Evolutionary conservation across 495 filamentous ascomycete species (phyloP).

Genomic region (Hypoxylon fuscum): DNA sequence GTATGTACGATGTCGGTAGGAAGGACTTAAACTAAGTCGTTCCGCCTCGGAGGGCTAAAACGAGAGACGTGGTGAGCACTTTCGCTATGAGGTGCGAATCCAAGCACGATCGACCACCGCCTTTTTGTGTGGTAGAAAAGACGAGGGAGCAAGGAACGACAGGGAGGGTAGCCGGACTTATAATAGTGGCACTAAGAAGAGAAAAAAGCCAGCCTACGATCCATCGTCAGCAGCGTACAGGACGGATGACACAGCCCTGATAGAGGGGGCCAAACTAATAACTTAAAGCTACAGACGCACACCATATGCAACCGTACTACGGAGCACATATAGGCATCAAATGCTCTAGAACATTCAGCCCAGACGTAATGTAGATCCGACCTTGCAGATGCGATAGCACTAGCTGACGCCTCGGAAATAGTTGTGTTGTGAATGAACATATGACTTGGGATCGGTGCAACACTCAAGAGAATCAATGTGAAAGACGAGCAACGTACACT

Average conservation of each 20-base stretch:
- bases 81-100: slow-evolving; percentile 14
- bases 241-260: slow-evolving; percentile 36
- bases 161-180: slow-evolving; percentile 38
- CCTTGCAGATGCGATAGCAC: slow-evolving; percentile 27
- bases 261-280: slow-evolving; percentile 20
- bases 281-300: slow-evolving; percentile 2
- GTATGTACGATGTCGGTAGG: background rate
- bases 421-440: slow-evolving; percentile 7
- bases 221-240: slow-evolving; percentile 34
- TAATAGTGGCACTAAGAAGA: slow-evolving; percentile 33
- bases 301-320: slow-evolving; percentile 38
- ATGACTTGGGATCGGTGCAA: slow-evolving; percentile 11
- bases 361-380: slow-evolving; percentile 29
- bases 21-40: slow-evolving; percentile 7
- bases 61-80: slow-evolving; percentile 29
- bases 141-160: slow-evolving; percentile 23
- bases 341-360: slow-evolving; percentile 41
- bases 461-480: slow-evolving; percentile 6
- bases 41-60: slow-evolving; percentile 40
- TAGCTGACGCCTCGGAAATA: slow-evolving; percentile 23
- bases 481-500: slow-evolving; percentile 24
- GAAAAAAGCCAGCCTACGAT: slow-evolving; percentile 26
- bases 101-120: slow-evolving; percentile 26
- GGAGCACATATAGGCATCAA: slow-evolving; percentile 34
- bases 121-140: slow-evolving; percentile 25